phyloP scores from a whole-genome alignment of 345 rosid genomes.

The Chamaenerion angustifolium region DNA sequence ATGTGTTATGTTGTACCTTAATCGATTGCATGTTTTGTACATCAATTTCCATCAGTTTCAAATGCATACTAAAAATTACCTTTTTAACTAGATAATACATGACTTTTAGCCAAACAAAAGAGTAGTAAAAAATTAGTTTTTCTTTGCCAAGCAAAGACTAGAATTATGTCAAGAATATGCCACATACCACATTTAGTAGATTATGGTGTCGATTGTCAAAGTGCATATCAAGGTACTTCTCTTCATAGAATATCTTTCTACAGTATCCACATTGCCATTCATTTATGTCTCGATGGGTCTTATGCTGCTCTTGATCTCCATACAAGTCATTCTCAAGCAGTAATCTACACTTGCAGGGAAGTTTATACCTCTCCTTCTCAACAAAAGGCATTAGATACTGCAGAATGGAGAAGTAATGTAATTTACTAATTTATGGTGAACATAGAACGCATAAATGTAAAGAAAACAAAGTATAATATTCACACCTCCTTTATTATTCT shows the following conservation, averaged over 20 bases:
- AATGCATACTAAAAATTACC: neutral
- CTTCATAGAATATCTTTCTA: conserved; percentile 49
- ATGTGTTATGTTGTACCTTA: no score
- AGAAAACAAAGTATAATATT: conserved; percentile 1
- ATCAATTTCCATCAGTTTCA: no score
- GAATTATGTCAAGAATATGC: neutral
- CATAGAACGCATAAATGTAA: no score
- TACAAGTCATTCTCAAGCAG: conserved; percentile 39
- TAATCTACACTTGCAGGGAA: conserved; percentile 38
- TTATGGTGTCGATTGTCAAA: conserved; percentile 45
- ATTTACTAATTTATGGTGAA: conserved; percentile 6
- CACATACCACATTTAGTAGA: conserved; percentile 40
- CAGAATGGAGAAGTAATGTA: conserved; percentile 6
- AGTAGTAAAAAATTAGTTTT: no score
- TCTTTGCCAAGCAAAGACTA: no score
- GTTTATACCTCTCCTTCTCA: conserved; percentile 29
- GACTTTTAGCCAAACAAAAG: neutral
- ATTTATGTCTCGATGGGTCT: conserved; percentile 32
- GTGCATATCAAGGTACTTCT: conserved; percentile 48
- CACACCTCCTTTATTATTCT: conserved; percentile 37
- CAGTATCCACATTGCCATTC: conserved; percentile 67
- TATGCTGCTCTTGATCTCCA: conserved; percentile 59
- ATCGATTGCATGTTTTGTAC: no score
- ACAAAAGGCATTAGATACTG: conserved; percentile 60
- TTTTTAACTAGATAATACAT: neutral